phyloP scores from a whole-genome alignment of 768 basidiomycete species.

The Podaxis mareebaensis region DNA sequence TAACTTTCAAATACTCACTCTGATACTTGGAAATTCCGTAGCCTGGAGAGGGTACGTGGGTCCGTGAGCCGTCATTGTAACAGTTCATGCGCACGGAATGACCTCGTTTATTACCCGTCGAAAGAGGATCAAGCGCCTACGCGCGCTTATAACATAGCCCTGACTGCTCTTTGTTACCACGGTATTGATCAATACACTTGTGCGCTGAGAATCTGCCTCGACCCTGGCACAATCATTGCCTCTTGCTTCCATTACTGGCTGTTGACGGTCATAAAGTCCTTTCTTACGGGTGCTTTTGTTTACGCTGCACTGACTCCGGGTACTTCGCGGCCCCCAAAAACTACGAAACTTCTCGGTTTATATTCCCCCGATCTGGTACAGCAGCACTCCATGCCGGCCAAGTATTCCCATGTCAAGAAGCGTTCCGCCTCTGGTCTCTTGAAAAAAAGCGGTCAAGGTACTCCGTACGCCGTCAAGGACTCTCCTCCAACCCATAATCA shows the following conservation, averaged over 20 bases:
- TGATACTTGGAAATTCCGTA: no score
- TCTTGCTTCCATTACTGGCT: background rate
- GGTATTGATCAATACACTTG: conserved; percentile 3
- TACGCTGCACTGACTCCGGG: background rate
- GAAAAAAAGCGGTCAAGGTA: conserved; percentile 41
- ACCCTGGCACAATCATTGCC: background rate
- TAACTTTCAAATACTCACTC: background rate
- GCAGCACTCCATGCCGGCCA: conserved; percentile 53
- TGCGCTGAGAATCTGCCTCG: conserved; percentile 1
- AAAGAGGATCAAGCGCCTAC: background rate
- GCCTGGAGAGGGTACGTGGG: background rate
- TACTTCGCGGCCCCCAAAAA: background rate
- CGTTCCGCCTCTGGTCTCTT: conserved; percentile 47
- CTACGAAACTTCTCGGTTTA: background rate
- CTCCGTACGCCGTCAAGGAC: conserved; percentile 33
- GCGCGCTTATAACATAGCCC: background rate
- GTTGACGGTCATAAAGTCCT: background rate
- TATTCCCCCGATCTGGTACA: background rate
- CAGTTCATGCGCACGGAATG: background rate
- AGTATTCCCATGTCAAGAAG: conserved; percentile 78
- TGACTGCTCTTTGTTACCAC: background rate
- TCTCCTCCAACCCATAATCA: conserved; percentile 21
- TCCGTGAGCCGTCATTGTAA: background rate
- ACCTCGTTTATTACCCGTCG: no score
- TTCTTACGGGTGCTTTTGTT: background rate